Evolutionary conservation across 805 yeast genomes (phyloP), one percentile per base, ranked within the genome.

Genomic region (Hanseniaspora vineae): DNA sequence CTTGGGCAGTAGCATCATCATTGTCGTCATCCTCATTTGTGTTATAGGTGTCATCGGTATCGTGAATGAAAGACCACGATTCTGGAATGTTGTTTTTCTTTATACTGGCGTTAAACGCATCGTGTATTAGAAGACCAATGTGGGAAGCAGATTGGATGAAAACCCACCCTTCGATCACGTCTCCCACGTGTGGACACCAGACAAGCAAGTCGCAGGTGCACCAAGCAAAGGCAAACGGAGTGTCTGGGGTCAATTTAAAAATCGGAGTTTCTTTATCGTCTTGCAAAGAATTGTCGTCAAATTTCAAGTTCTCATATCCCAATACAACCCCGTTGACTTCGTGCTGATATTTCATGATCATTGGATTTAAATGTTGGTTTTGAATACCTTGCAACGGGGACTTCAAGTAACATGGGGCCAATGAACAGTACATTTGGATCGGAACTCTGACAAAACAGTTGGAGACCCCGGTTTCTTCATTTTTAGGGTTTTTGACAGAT

Each of bases 111-210:
- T 92, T 92, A 70, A 92, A 92, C 1, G 95, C 86, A 66, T 92
- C 97, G 62, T 86, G 89, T 45, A 92, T 72, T 54, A 92, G 73
- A 51, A 92, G 70, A 51, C 97, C 97, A 57, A 92, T 83, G 61
- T 92, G 98, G 8, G 96, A 82, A 15, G 95, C 95, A 2, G 96
- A 81, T 68, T 90, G 97, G 77, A 90, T 80, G 68, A 86, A 87
- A 47, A 83, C 75, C 70, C 80, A 75, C 12, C 98, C 98, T 63
- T 89, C 94, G 17, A 92, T 66, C 1, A 73, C 67, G 59, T 92
- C 97, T 3, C 95, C 96, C n/a, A 78, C 70, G 56, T 77, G 77
- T 4, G 99, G 98, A 57, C 75, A 78, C 97, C 98, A 92, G 44
- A 88, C 76, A 48, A 87, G 71, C 44, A 92, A 71, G 47, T 87